Percentiles rank a stretch among this genome's conserved stretches.
phyloP scores from a whole-genome alignment of 2,329 filamentous ascomycete species.

The Ascochyta koolunga region DNA sequence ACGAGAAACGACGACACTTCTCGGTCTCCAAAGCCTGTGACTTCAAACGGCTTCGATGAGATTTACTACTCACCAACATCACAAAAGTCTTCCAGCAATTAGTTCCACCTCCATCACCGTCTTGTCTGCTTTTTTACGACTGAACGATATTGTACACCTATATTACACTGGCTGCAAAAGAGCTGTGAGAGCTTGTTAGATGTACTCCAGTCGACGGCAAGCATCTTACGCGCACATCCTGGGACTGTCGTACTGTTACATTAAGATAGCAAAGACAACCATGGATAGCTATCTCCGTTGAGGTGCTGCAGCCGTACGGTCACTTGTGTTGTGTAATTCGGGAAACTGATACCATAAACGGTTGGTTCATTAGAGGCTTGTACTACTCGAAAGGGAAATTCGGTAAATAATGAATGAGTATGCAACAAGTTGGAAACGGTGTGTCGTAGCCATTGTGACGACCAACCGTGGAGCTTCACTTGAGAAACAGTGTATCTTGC shows the following conservation, averaged over 20 bases:
- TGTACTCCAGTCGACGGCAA: neutral
- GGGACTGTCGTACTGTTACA: neutral
- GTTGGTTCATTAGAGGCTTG: neutral
- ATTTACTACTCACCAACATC: too few species aligned
- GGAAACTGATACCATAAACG: neutral
- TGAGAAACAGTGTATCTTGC: too few species aligned
- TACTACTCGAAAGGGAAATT: neutral
- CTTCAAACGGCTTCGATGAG: too few species aligned
- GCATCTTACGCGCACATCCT: neutral
- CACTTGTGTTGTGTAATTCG: neutral
- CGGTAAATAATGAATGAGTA: neutral
- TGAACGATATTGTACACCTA: too few species aligned
- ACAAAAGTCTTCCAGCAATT: too few species aligned
- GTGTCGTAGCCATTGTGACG: neutral
- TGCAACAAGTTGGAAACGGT: neutral
- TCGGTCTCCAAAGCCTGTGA: too few species aligned
- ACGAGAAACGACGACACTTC: too few species aligned
- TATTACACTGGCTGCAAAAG: neutral
- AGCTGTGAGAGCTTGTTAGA: neutral
- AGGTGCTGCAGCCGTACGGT: slow-evolving; percentile 1
- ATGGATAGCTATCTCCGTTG: neutral
- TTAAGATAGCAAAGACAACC: neutral
- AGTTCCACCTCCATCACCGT: too few species aligned
- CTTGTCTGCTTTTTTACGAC: too few species aligned
- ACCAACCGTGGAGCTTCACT: neutral